Conservation (phyloP, 1,284 basidiomycete genomes). For the Coniferiporia sulphurascens region DNA sequence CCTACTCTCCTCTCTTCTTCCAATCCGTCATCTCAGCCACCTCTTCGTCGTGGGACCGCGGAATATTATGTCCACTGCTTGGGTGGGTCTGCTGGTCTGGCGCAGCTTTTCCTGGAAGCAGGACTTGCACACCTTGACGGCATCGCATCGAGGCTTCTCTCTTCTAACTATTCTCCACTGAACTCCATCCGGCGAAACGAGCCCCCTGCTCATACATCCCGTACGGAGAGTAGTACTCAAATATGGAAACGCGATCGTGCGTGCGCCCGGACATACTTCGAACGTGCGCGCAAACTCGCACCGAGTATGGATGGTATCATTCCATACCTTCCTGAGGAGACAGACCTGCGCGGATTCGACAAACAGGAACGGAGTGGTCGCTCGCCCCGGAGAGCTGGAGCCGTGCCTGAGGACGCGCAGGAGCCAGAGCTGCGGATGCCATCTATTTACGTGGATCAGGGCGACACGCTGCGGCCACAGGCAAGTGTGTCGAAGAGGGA, state of each 20-base stretch:
- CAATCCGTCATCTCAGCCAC: not conserved
- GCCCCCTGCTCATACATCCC: constrained; percentile 27
- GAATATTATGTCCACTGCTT: constrained; percentile 60
- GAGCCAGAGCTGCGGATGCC: constrained; percentile 26
- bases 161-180: constrained; percentile 65
- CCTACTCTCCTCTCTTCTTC: constrained; percentile 13
- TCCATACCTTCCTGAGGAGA: constrained; percentile 53
- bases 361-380: not conserved
- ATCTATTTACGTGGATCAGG: constrained; percentile 37
- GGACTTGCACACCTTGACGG: constrained; percentile 74
- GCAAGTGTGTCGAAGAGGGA: not conserved
- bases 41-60: constrained; percentile 41
- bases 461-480: constrained; percentile 11
- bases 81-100: constrained; percentile 57
- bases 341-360: constrained; percentile 28
- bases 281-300: constrained; percentile 54
- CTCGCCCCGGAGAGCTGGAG: constrained; percentile 2
- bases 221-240: constrained; percentile 47
- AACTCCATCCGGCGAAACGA: constrained; percentile 62
- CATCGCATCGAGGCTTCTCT: constrained; percentile 57
- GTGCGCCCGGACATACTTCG: constrained; percentile 62
- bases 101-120: constrained; percentile 68
- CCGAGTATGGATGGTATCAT: constrained; percentile 52
- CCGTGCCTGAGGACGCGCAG: constrained; percentile 10
- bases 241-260: constrained; percentile 69